phyloP scores from a whole-genome alignment of 1,284 basidiomycete genomes.

The Schizopora paradoxa region DNA sequence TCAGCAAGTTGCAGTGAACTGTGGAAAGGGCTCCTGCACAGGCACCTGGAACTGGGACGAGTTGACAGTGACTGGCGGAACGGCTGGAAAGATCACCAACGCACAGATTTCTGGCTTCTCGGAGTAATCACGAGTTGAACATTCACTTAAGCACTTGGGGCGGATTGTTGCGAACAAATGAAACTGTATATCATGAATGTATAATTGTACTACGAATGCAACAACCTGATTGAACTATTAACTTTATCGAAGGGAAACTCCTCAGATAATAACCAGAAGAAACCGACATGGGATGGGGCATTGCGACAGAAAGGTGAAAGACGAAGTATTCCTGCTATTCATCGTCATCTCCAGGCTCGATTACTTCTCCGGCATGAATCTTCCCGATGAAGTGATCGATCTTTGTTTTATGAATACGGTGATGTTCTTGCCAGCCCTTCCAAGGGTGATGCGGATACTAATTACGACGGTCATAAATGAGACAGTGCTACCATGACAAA shows the following conservation, averaged over 20 bases:
- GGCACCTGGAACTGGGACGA: slow-evolving; percentile 50
- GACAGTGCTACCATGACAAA: slow-evolving; percentile 1
- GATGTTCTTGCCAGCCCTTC: slow-evolving; percentile 87
- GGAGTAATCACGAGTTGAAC: slow-evolving; percentile 22
- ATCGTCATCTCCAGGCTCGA: slow-evolving; percentile 29
- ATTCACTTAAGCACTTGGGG: neutral
- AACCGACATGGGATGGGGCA: too few relatives aligned
- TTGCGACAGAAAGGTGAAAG: too few relatives aligned
- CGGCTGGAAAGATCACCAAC: slow-evolving; percentile 35
- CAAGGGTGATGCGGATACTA: slow-evolving; percentile 81
- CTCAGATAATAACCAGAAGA: too few relatives aligned
- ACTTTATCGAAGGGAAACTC: neutral
- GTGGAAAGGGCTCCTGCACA: slow-evolving; percentile 38
- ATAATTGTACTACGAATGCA: neutral
- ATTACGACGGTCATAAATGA: slow-evolving; percentile 1
- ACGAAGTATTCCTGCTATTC: slow-evolving; percentile 1
- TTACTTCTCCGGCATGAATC: slow-evolving; percentile 50
- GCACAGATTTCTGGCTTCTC: slow-evolving; percentile 31
- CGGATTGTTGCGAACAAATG: too few relatives aligned
- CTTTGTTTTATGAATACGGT: slow-evolving; percentile 76
- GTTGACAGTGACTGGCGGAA: slow-evolving; percentile 42
- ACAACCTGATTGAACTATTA: too few relatives aligned
- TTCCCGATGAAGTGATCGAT: slow-evolving; percentile 70
- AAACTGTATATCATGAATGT: too few relatives aligned
- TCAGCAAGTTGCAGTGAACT: slow-evolving; percentile 38